Evolutionary conservation across 345 rosid genomes (phyloP), one percentile per base, ranked within the genome.

Genomic region (Rhizophora mangle): DNA sequence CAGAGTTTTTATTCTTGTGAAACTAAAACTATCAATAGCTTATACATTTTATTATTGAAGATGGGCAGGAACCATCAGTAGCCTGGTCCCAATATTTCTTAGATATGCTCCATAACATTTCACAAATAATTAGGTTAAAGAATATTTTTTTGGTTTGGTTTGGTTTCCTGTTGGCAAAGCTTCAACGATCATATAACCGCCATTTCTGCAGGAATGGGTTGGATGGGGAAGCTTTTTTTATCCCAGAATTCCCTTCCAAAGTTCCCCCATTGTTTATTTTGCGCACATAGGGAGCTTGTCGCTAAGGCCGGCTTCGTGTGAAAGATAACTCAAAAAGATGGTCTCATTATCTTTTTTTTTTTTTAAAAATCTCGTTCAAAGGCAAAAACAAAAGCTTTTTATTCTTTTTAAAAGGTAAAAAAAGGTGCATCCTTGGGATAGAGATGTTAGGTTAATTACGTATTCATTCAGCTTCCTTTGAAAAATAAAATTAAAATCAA

Each of bases 61-160:
- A 43, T 15, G 19, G 49, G 4, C 49, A 43, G 16, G 19, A 13
- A 43, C 16, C 8, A 1, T 11, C 49, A 43, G 4, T 10, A 39
- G 46, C n/a, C 9, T 3, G 5, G 20, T 49, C n/a, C 20, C 6
- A 51, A 30, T 31, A 3, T 34, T 36, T 52, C 32, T 8, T 31
- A 60, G n/a, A 11, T 64, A 54, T 68, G 65, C 27, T 46, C 49
- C 18, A 24, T 46, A 39, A 29, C 52, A 11, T 36, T 21, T 20
- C 22, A 37, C 11, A 20, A 56, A 32, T 15, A 21, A 16, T 52
- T 52, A 66, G 29, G 24, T 21, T 6, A 13, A 26, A 73, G 78
- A 73, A 76, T 80, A 76, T 72, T 72, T 70, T 24, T 24, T 24
- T 24, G 24, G 24, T 66, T 7, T n/a, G 20, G 58, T 47, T 65